Conservation (phyloP, 2,329 filamentous ascomycete genomes). For the Acarospora socialis region DNA sequence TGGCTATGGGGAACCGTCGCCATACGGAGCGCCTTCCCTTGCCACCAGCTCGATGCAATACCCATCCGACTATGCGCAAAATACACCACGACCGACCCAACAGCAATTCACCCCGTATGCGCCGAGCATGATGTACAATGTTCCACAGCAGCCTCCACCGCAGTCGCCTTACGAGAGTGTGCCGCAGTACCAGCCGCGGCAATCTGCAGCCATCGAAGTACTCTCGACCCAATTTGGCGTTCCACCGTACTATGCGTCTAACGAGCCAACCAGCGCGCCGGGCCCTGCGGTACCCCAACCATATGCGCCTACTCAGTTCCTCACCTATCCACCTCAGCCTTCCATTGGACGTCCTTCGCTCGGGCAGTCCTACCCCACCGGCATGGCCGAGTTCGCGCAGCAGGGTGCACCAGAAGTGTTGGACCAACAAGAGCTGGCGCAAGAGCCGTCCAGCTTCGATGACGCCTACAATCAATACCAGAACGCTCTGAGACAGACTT, state of each 20-base stretch:
- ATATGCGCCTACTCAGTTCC: constrained; percentile 52
- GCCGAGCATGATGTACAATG: constrained; percentile 65
- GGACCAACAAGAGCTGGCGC: constrained; percentile 19
- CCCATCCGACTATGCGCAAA: constrained; percentile 49
- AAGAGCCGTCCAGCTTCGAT: constrained; percentile 41
- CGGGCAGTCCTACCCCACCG: constrained; percentile 36
- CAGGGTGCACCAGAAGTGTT: constrained; percentile 25
- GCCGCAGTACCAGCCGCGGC: constrained; percentile 60
- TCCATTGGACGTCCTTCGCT: constrained; percentile 38
- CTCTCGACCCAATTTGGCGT: constrained; percentile 53
- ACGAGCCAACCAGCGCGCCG: constrained; percentile 48
- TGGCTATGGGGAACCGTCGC: constrained; percentile 40
- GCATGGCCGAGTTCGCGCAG: constrained; percentile 38
- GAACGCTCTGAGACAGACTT: constrained; percentile 45
- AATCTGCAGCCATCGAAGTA: constrained; percentile 64
- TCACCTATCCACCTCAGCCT: constrained; percentile 46
- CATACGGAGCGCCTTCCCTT: constrained; percentile 39
- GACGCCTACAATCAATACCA: constrained; percentile 54
- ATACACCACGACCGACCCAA: constrained; percentile 40
- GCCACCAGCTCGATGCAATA: constrained; percentile 45
- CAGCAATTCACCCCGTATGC: constrained; percentile 40
- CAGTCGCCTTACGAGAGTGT: constrained; percentile 59
- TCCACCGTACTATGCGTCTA: constrained; percentile 58
- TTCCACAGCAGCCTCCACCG: constrained; percentile 46
- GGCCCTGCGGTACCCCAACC: constrained; percentile 42